Percentiles rank a stretch among this genome's conserved stretches.
phyloP scores from a whole-genome alignment of 352 stramenopile genomes.

The Pythium aristosporum region DNA sequence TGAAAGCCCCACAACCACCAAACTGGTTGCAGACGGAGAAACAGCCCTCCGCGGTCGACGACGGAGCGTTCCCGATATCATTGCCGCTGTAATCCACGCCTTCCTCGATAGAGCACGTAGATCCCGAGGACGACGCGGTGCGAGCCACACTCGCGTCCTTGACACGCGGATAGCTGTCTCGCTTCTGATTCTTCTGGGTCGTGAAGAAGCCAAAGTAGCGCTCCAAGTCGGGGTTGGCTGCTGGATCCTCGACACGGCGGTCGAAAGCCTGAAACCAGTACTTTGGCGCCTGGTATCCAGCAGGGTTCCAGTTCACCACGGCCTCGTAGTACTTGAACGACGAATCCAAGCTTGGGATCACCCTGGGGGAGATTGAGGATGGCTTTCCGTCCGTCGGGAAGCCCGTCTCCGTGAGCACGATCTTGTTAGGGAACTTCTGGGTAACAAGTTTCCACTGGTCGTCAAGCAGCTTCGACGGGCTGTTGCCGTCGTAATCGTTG shows the following conservation, averaged over 20 bases:
- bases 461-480: conserved; percentile 28
- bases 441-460: conserved; percentile 27
- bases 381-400: conserved; percentile 28
- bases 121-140: too few relatives aligned
- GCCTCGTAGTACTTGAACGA: conserved; percentile 33
- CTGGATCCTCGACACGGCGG: conserved; percentile 26
- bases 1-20: too few relatives aligned
- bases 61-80: too few relatives aligned
- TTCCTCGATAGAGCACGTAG: too few relatives aligned
- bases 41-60: too few relatives aligned
- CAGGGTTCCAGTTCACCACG: conserved; percentile 30
- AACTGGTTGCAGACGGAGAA: too few relatives aligned
- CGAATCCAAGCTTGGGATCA: conserved; percentile 22
- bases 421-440: conserved; percentile 30
- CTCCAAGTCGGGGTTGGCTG: conserved; percentile 21
- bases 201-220: conserved; percentile 36
- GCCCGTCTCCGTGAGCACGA: conserved; percentile 38
- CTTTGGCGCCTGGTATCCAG: conserved; percentile 17
- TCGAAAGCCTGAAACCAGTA: conserved; percentile 47
- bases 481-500: conserved; percentile 28
- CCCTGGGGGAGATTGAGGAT: conserved; percentile 20
- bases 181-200: conserved; percentile 24
- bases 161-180: conserved; percentile 12
- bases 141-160: background rate
- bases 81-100: too few relatives aligned